Evolutionary conservation across 768 basidiomycete genomes (phyloP).

Genomic region (Boletus patriciae): DNA sequence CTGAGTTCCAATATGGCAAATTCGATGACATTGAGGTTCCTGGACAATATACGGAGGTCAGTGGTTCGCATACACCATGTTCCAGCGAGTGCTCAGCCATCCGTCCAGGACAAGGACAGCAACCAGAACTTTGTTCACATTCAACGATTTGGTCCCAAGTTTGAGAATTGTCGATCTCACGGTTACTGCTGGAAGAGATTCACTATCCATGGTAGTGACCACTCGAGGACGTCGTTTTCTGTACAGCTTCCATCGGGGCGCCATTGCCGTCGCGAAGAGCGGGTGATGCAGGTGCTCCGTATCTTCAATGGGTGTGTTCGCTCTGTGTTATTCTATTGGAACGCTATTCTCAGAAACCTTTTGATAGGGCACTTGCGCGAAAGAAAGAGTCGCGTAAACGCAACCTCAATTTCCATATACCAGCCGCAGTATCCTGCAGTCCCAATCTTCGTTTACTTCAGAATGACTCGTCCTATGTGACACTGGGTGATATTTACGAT

Average conservation of each 20-base stretch:
- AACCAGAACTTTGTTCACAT: constrained; percentile 90
- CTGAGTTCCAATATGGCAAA: constrained; percentile 96
- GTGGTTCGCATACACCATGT: constrained; percentile 7
- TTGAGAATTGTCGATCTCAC: constrained; percentile 85
- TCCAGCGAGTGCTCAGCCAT: constrained; percentile 2
- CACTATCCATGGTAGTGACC: constrained; percentile 87
- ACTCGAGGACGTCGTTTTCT: constrained; percentile 84
- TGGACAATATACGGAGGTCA: constrained; percentile 96
- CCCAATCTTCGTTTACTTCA: constrained; percentile 84
- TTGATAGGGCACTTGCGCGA: constrained; percentile 69
- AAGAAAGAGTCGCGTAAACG: constrained; percentile 94
- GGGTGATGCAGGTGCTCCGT: constrained; percentile 89
- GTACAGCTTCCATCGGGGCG: constrained; percentile 87
- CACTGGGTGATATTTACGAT: constrained; percentile 93
- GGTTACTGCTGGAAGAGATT: constrained; percentile 89
- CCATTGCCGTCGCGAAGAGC: constrained; percentile 88
- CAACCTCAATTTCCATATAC: constrained; percentile 88
- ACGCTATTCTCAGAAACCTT: constrained; percentile 1
- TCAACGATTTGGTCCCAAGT: constrained; percentile 84
- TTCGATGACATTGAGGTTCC: constrained; percentile 98
- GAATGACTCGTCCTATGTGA: constrained; percentile 87
- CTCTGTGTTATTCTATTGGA: not conserved
- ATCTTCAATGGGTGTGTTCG: constrained; percentile 81
- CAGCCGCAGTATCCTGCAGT: constrained; percentile 81
- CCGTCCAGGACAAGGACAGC: constrained; percentile 83